phyloP scores from a whole-genome alignment of 495 filamentous ascomycete genomes.

The Pseudomonodictys pantanalensis region DNA sequence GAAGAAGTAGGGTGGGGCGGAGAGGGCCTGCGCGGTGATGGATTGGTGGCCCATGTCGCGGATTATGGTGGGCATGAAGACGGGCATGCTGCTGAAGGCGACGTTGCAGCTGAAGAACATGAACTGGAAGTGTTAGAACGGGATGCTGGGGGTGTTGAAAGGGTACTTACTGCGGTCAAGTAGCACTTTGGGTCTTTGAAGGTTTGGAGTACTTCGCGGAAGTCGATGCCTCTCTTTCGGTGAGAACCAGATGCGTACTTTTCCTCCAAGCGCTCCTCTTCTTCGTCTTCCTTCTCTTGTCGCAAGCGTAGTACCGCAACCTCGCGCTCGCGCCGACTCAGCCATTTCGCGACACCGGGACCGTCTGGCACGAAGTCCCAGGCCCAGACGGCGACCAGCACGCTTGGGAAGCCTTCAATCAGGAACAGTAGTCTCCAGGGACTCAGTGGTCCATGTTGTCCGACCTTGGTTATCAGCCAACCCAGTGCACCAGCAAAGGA shows the following conservation, averaged over 20 bases:
- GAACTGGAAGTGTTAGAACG: constrained; percentile 39
- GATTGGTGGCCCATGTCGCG: constrained; percentile 72
- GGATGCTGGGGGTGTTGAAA: background rate
- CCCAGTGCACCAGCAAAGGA: constrained; percentile 81
- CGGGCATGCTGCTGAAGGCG: constrained; percentile 77
- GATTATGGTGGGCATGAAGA: constrained; percentile 80
- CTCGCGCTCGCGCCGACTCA: constrained; percentile 66
- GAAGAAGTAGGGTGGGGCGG: constrained; percentile 76
- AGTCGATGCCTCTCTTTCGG: constrained; percentile 59
- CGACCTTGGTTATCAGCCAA: constrained; percentile 74
- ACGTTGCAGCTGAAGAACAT: constrained; percentile 63
- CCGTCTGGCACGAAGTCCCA: constrained; percentile 72
- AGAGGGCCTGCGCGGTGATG: constrained; percentile 74
- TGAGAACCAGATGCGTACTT: constrained; percentile 30
- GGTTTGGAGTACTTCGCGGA: constrained; percentile 41
- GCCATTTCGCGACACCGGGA: constrained; percentile 64
- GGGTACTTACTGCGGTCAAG: constrained; percentile 27
- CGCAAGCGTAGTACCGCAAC: constrained; percentile 62
- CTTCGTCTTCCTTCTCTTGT: constrained; percentile 58
- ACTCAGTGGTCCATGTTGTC: constrained; percentile 56
- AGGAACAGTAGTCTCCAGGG: constrained; percentile 83
- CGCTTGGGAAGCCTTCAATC: constrained; percentile 75
- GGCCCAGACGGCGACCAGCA: constrained; percentile 61
- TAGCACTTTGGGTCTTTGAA: constrained; percentile 40
- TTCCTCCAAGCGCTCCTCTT: constrained; percentile 45